phyloP scores from a whole-genome alignment of 83 land plant genomes.

The Isoetes engelmannii region DNA sequence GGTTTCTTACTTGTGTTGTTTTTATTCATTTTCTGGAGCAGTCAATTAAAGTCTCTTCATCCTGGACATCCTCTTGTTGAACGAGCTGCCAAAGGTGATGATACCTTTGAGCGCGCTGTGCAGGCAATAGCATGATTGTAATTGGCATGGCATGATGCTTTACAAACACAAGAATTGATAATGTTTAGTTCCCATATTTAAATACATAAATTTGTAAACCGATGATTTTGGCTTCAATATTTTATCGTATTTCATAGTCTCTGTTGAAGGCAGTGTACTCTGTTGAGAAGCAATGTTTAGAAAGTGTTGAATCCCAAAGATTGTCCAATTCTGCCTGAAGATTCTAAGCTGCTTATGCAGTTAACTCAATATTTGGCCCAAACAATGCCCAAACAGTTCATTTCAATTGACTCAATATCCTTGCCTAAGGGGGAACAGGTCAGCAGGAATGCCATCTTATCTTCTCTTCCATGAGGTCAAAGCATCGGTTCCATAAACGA shows the following conservation, averaged over 20 bases:
- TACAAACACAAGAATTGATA: background rate
- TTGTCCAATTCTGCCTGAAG: constrained; percentile 8
- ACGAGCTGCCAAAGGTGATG: constrained; percentile 58
- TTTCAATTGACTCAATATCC: background rate
- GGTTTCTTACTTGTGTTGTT: constrained; percentile 2
- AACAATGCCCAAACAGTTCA: background rate
- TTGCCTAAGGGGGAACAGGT: constrained; percentile 1
- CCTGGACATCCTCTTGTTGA: constrained; percentile 71
- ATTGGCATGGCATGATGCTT: constrained; percentile 2
- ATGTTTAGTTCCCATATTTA: background rate
- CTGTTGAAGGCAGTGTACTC: background rate
- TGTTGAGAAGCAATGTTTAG: background rate
- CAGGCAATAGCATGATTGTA: constrained; percentile 51
- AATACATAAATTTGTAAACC: background rate
- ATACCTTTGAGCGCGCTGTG: constrained; percentile 61
- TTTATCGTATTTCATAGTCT: constrained; percentile 7
- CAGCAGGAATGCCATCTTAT: constrained; percentile 15
- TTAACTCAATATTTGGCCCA: background rate
- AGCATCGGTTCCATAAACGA: background rate
- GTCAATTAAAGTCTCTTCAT: constrained; percentile 75
- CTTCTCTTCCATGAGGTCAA: constrained; percentile 10
- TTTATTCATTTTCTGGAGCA: constrained; percentile 28
- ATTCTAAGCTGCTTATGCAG: constrained; percentile 13
- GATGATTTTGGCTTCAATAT: background rate
- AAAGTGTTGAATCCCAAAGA: constrained; percentile 5